These are phyloP conservation scores for Cokeromyces recurvatus DNA, from an alignment of 371 early-diverging fungal genomes.

Conservation along the genomic window DNA sequence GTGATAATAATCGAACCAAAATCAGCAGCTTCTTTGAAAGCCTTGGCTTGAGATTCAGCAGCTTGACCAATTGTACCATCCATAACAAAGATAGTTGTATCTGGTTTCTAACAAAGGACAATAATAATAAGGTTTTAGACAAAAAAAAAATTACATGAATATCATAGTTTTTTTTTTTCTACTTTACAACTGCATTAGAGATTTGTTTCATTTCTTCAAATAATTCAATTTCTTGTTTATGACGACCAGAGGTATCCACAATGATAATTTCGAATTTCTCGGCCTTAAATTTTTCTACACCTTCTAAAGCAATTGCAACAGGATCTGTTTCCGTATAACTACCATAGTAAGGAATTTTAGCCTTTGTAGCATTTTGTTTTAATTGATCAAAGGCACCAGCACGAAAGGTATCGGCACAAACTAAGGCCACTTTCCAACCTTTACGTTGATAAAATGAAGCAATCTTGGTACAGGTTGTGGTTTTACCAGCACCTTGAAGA, in stretches of 20 bases:
- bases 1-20: constrained; percentile 99
- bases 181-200: constrained; percentile 68
- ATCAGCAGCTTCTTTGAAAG: constrained; percentile 95
- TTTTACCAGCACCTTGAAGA: constrained; percentile 99
- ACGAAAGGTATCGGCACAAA: constrained; percentile 99
- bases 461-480: constrained; percentile 98
- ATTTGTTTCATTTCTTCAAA: constrained; percentile 99
- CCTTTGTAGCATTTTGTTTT: constrained; percentile 98
- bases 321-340: constrained; percentile 96
- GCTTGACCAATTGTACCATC: constrained; percentile 99
- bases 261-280: constrained; percentile 98
- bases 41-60: constrained; percentile 95
- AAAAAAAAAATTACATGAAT: too few species aligned
- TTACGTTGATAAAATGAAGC: constrained; percentile 96
- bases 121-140: too few species aligned
- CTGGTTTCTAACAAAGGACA: constrained; percentile 65
- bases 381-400: constrained; percentile 99
- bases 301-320: constrained; percentile 91
- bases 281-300: constrained; percentile 94
- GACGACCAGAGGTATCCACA: constrained; percentile 99
- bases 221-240: constrained; percentile 97
- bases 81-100: constrained; percentile 98
- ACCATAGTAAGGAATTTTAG: constrained; percentile 96
- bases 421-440: constrained; percentile 96
- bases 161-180: background rate